A percentile compares a stretch with the other conserved stretches of the same genome.
Evolutionary conservation across 2,329 filamentous ascomycete genomes (phyloP).

Genomic region (Epichloe gansuensis): DNA sequence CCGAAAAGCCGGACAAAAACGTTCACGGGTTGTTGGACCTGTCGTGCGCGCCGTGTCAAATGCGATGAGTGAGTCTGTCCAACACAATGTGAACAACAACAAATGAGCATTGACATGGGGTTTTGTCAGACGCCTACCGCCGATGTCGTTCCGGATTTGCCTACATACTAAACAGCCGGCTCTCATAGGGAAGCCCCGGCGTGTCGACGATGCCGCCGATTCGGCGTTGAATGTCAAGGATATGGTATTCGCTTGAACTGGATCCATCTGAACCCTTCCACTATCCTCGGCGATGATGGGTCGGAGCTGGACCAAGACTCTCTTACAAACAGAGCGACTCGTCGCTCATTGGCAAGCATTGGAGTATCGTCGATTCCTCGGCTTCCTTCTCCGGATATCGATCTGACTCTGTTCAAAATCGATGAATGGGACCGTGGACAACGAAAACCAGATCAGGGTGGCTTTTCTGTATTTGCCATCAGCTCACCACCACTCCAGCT

Average conservation of each 20-base stretch:
- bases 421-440: constrained; percentile 5
- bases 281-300: neutral
- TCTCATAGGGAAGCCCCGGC: neutral
- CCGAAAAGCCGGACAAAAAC: constrained; percentile 7
- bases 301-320: neutral
- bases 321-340: neutral
- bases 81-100: too few species aligned
- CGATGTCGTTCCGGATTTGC: too few species aligned
- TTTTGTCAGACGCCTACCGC: too few species aligned
- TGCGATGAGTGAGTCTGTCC: constrained; percentile 9
- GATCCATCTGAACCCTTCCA: constrained; percentile 4
- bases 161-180: neutral
- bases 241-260: constrained; percentile 11
- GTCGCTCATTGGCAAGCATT: neutral
- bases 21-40: constrained; percentile 11
- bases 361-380: neutral
- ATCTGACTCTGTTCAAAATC: constrained; percentile 5
- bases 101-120: too few species aligned
- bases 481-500: neutral
- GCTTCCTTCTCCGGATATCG: constrained; percentile 3
- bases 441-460: neutral
- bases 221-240: constrained; percentile 11
- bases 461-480: neutral
- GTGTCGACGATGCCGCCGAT: constrained; percentile 7
- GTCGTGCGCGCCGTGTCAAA: constrained; percentile 10